These are phyloP conservation scores for Yueomyces sp. DNA, from an alignment of 1,139 yeast species.

Conservation along the genomic window DNA sequence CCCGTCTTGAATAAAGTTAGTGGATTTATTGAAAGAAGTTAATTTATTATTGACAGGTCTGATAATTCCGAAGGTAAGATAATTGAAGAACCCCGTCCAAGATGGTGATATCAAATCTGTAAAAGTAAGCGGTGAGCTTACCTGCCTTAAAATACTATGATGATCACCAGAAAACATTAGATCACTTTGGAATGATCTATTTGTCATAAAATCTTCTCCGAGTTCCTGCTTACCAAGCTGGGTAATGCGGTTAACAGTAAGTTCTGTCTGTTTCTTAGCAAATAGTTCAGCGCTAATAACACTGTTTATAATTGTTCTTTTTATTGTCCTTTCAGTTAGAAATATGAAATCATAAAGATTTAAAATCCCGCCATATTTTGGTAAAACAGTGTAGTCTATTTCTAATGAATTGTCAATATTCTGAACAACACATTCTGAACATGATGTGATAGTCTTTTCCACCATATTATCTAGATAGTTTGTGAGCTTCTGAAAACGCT, in stretches of 20 bases:
- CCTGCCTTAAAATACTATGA: conserved; percentile 48
- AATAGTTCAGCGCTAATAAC: conserved; percentile 52
- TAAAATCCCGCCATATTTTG: conserved; percentile 51
- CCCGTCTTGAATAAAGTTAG: not conserved
- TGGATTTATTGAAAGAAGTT: not conserved
- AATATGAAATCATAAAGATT: conserved; percentile 58
- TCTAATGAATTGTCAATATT: conserved; percentile 43
- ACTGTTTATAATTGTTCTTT: conserved; percentile 49
- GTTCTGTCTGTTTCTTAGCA: conserved; percentile 50
- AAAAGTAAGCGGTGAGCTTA: conserved; percentile 47
- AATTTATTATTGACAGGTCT: conserved; percentile 4
- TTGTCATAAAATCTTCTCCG: conserved; percentile 47
- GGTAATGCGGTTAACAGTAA: conserved; percentile 51
- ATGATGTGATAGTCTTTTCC: conserved; percentile 46
- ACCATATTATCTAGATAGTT: conserved; percentile 51
- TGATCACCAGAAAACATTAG: conserved; percentile 73
- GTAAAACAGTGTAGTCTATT: conserved; percentile 46
- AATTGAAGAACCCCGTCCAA: conserved; percentile 37
- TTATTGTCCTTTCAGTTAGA: conserved; percentile 56
- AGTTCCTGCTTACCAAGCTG: conserved; percentile 46
- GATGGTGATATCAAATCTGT: conserved; percentile 72
- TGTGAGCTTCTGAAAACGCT: conserved; percentile 40
- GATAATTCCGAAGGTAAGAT: conserved; percentile 19
- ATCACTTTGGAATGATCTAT: conserved; percentile 60
- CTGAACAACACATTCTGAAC: conserved; percentile 48